Conservation (phyloP, 2,329 filamentous ascomycete species). For the Diaporthe amygdali region DNA sequence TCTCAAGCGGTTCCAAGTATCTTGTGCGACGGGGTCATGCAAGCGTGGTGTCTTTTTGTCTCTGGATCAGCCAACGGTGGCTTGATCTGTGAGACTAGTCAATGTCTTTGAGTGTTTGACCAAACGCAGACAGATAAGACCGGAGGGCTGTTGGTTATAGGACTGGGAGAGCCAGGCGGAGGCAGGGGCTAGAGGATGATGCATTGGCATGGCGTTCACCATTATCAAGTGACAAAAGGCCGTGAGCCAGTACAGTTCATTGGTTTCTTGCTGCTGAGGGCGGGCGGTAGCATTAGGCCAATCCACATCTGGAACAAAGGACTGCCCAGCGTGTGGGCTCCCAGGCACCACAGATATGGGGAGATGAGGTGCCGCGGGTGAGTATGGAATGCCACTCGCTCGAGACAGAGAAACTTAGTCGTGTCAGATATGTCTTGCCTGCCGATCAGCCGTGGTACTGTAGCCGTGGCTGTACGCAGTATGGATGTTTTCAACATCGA, state of each 20-base stretch:
- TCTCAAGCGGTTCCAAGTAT: constrained; percentile 15
- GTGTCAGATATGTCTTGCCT: background rate
- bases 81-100: constrained; percentile 24
- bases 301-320: background rate
- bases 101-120: background rate
- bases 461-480: background rate
- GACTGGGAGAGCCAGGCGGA: no score
- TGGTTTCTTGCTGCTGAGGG: background rate
- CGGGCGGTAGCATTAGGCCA: background rate
- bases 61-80: constrained; percentile 31
- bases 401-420: background rate
- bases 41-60: constrained; percentile 17
- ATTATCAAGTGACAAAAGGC: background rate
- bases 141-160: background rate
- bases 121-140: background rate
- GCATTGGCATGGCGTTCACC: background rate
- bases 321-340: background rate
- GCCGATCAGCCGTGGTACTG: background rate
- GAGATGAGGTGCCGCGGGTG: no score
- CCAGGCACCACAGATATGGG: background rate
- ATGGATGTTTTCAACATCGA: background rate
- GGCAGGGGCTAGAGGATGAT: background rate
- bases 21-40: constrained; percentile 29
- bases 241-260: background rate
- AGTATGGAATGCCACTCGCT: background rate